Evolutionary conservation across 352 stramenopile genomes (phyloP).

Genomic region (Globisporangium recalcitrans): DNA sequence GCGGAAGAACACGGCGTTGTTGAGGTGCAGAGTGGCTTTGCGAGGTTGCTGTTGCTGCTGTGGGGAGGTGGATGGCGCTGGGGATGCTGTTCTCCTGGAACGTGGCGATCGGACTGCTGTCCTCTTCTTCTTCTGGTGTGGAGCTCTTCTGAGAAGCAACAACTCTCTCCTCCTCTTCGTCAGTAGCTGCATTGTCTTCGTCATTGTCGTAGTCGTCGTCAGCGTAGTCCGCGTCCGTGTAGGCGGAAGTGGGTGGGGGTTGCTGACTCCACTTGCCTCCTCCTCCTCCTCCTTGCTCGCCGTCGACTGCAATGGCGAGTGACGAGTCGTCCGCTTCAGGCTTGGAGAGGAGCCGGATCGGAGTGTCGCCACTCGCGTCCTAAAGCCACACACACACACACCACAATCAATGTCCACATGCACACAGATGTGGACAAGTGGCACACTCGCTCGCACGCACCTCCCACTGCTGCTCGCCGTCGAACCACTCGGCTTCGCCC

Average conservation of each 20-base stretch:
- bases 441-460: no score
- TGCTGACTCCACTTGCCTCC: background rate
- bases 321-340: background rate
- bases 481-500: slow-evolving; percentile 59
- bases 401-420: background rate
- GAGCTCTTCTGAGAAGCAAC: background rate
- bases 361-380: slow-evolving; percentile 13
- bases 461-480: slow-evolving; percentile 72
- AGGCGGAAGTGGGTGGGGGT: slow-evolving; percentile 14
- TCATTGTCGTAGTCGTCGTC: slow-evolving; percentile 18
- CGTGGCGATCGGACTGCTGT: background rate
- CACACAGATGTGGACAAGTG: no score
- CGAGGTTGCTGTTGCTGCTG: slow-evolving; percentile 12
- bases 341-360: slow-evolving; percentile 20
- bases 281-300: background rate
- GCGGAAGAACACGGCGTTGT: slow-evolving; percentile 44
- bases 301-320: background rate
- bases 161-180: slow-evolving; percentile 15
- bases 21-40: slow-evolving; percentile 18
- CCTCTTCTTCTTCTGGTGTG: background rate
- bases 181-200: slow-evolving; percentile 19
- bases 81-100: background rate
- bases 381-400: background rate
- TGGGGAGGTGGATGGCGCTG: background rate
- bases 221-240: slow-evolving; percentile 10